These are phyloP conservation scores for Vigna hirtella DNA, from an alignment of 306 rosid species.

Conservation along the genomic window DNA sequence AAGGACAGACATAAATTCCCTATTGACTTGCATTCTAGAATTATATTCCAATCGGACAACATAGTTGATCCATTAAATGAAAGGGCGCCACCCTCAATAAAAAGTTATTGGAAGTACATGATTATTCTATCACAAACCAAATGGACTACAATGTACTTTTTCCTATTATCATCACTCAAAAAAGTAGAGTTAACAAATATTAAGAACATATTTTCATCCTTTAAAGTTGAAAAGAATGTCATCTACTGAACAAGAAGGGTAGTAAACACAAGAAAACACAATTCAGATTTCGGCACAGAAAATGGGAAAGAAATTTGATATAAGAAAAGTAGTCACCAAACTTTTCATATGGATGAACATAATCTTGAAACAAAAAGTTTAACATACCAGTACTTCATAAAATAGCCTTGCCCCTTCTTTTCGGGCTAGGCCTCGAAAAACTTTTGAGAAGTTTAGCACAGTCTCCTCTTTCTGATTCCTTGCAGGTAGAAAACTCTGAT, in stretches of 20 bases:
- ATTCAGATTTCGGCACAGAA: conserved; percentile 16
- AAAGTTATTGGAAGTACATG: neutral
- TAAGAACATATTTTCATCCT: neutral
- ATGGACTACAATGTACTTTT: neutral
- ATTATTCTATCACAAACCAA: conserved; percentile 8
- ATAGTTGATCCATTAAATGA: conserved; percentile 16
- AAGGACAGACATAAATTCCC: neutral
- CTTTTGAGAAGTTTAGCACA: conserved; percentile 57
- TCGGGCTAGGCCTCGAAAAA: conserved; percentile 50
- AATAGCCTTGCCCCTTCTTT: conserved; percentile 80
- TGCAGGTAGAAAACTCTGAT: conserved; percentile 47
- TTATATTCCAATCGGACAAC: neutral
- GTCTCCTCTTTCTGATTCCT: conserved; percentile 43
- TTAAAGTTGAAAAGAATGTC: neutral
- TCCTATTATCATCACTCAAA: neutral
- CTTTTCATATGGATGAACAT: neutral
- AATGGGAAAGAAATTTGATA: neutral
- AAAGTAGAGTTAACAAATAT: neutral
- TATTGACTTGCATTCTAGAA: conserved; percentile 2
- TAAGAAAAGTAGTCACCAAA: conserved; percentile 22
- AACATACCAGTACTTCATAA: conserved; percentile 85
- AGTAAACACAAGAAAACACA: neutral
- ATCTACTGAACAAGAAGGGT: neutral
- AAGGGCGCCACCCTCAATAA: neutral
- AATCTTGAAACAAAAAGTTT: conserved; percentile 28